Base-by-base conservation (phyloP, 257 asterid species). In the Primulina huaijiensis region DNA sequence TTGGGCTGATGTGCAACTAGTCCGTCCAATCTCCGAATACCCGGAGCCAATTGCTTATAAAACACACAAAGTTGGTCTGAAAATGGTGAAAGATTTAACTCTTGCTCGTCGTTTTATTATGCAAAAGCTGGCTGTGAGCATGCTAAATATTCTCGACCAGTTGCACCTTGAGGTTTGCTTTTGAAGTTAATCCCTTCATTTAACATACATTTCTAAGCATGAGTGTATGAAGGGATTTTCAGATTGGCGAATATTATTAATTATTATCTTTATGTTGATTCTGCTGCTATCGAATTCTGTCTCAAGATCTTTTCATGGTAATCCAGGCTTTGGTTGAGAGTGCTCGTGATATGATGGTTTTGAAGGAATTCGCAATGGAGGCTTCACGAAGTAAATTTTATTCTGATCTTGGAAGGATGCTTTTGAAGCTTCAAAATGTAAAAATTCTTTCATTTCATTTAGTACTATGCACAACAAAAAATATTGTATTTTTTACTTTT, bases 1-100 rank as follows among this genome's bases (percentile, higher is more conserved):
- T 33, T 94, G 99, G 99, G 99, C 94, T 10, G 98, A 94, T 75
- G 96, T 86, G 80, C 91, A 85, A 55, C 89, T 91, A 72, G 88
- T 91, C 80, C 90, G 96, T 65, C 93, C 95, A 62, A 94, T 94
- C 69, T 70, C 79, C 70, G 97, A 91, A 63, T 84, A 75, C 50
- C 99, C 98, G 1, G 72, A 88, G 73, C 97, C 97, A 74, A 89
- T 94, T 72, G 90, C 96, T 37, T 86, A 85, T 76, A 88, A 84
- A 80, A 80, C 97, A 34, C 97, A 94, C 81, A 79, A 80, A 77
- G 87, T 80, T 77, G 97, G 95, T 72, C 72, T 73, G 65, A 84
- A 88, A 80, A 82, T 83, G 87, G 97, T 91, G 72, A 80, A 84
- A 52, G 99, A 94, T 81, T 80, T 85, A 85, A 79, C 91, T 64